Evolutionary conservation across 23 red algal genomes (phyloP).

Genomic region (Gracilaria domingensis): DNA sequence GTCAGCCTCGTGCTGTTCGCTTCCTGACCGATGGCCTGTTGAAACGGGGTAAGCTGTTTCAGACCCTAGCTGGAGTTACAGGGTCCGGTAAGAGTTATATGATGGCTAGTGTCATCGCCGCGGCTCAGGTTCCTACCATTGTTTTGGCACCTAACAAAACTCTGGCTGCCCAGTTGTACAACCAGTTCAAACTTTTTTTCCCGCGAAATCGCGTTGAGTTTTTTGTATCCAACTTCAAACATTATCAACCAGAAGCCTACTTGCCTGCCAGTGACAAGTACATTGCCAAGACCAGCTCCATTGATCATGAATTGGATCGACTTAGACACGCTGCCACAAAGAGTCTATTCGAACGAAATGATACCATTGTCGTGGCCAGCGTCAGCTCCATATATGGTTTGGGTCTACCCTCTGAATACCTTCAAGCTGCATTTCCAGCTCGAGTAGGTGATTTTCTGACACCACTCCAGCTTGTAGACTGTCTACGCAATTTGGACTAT

Average conservation of each 20-base stretch:
- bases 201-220: conserved; percentile 84
- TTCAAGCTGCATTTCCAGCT: conserved; percentile 63
- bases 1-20: conserved; percentile 84
- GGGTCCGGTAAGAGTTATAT: conserved; percentile 93
- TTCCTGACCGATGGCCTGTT: conserved; percentile 39
- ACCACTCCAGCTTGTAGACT: conserved; percentile 2
- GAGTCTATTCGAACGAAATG: conserved; percentile 77
- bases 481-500: conserved; percentile 26
- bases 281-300: conserved; percentile 80
- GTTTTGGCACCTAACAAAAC: conserved; percentile 94
- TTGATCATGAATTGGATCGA: conserved; percentile 88
- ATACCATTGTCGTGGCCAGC: conserved; percentile 86
- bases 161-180: conserved; percentile 84
- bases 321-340: conserved; percentile 86
- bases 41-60: conserved; percentile 45
- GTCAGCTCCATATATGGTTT: conserved; percentile 93
- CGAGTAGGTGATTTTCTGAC: conserved; percentile 40
- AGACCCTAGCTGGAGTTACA: conserved; percentile 79
- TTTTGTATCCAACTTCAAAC: conserved; percentile 88
- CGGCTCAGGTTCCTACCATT: conserved; percentile 69
- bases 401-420: conserved; percentile 81
- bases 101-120: conserved; percentile 87
- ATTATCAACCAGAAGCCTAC: conserved; percentile 91
- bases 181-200: conserved; percentile 77
- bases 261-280: conserved; percentile 77